Base-by-base conservation (phyloP, 164 flowering plant species). In the Vitis riparia region DNA sequence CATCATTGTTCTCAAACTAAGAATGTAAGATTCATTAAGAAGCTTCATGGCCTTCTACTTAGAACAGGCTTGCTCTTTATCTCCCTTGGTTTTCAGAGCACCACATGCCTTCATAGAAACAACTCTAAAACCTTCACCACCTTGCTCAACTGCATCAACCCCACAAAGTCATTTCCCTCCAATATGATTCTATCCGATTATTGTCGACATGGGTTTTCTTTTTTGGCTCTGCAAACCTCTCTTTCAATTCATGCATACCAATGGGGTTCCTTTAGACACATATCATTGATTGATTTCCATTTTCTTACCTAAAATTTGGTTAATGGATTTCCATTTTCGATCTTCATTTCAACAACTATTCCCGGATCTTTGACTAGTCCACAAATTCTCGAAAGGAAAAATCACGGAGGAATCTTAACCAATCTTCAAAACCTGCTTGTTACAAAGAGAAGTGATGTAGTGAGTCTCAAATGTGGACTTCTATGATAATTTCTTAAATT, bases 121-220 rank as follows among this genome's bases (percentile, higher is more conserved):
- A 48, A n/a, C 66, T 66, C 64, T 29, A 60, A 76, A 62, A 75
- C 70, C 30, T 14, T 87, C 11, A 72, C 59, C 8, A 44, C 44
- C 53, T 44, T 67, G 32, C 17, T 79, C 72, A 75, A 62, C 23
- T 37, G 68, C 83, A 67, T 84, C 57, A 65, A 79, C 76, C 77
- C 75, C 69, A 62, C 50, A 23, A 75, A 76, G 73, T 86, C 86
- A 56, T 53, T 87, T 9, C 82, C 82, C 50, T 91, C 88, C 71
- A 88, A 82, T 68, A 73, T 82, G 1, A n/a, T 88, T 1, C 32
- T 89, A 37, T 78, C 93, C 17, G 67, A 78, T 68, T 83, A 87
- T 70, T 78, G 77, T 68, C 82, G 76, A 72, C 74, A 76, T 67
- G 85, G 88, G 68, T 73, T 73, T 63, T 71, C 83, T 58, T 59